These are phyloP conservation scores for Gyromitra esculenta DNA, from an alignment of 2,329 filamentous ascomycete species.

Conservation along the genomic window DNA sequence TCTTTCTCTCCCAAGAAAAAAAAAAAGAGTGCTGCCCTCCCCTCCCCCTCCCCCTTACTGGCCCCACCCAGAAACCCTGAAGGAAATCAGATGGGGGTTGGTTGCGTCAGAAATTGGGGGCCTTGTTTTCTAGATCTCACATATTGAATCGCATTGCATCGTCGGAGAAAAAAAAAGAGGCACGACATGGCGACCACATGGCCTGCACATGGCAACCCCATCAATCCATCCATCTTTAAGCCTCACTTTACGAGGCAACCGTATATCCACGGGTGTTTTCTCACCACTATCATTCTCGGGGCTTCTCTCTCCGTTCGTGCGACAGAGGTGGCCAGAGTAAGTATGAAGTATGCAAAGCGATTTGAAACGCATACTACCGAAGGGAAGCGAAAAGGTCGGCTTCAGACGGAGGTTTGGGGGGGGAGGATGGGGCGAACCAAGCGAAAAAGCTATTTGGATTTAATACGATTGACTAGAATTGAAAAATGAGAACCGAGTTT, in stretches of 20 bases:
- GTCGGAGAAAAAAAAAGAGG: background rate
- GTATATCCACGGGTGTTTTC: background rate
- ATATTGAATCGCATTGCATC: conserved; percentile 7
- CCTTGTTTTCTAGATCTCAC: conserved; percentile 21
- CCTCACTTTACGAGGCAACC: conserved; percentile 3
- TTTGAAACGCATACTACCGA: conserved; percentile 12
- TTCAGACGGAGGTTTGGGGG: background rate
- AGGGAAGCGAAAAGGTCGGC: conserved; percentile 11
- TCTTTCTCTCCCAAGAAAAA: background rate
- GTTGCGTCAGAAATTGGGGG: conserved; percentile 18
- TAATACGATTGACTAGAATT: background rate
- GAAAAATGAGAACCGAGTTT: conserved; percentile 7
- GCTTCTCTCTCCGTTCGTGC: background rate
- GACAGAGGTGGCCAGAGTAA: conserved; percentile 4
- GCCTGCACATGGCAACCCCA: conserved; percentile 23
- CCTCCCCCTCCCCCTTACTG: conserved; percentile 1
- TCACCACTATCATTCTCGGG: background rate
- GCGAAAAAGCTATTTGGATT: background rate
- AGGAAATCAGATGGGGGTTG: background rate
- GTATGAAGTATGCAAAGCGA: conserved; percentile 17
- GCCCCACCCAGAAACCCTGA: background rate
- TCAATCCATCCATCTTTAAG: conserved; percentile 9
- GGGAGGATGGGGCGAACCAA: background rate
- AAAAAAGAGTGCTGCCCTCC: conserved; percentile 6
- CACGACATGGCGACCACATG: conserved; percentile 31